phyloP scores from a whole-genome alignment of 768 basidiomycete species.

The Lentinula raphanica region DNA sequence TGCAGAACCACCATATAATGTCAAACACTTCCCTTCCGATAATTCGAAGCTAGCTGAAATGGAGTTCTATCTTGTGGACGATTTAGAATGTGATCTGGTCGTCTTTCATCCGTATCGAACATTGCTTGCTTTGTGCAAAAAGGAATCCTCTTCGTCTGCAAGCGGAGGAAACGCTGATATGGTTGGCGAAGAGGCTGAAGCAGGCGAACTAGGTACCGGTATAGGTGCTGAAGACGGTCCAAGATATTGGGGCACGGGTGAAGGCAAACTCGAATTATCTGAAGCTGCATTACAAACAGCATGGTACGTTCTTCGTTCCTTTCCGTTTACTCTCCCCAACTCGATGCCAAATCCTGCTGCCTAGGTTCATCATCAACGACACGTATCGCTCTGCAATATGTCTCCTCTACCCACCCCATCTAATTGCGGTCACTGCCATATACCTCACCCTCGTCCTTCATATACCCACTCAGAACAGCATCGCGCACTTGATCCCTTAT shows the following conservation, averaged over 20 bases:
- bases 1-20: constrained; percentile 59
- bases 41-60: constrained; percentile 94
- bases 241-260: constrained; percentile 76
- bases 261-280: constrained; percentile 73
- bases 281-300: constrained; percentile 80
- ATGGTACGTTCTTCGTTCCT: constrained; percentile 54
- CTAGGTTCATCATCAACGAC: constrained; percentile 94
- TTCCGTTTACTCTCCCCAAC: background rate
- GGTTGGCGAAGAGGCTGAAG: constrained; percentile 34
- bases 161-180: constrained; percentile 16
- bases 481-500: constrained; percentile 34
- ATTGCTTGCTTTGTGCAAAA: constrained; percentile 69
- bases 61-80: constrained; percentile 98
- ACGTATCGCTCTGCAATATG: constrained; percentile 91
- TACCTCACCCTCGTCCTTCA: constrained; percentile 84
- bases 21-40: constrained; percentile 81
- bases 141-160: constrained; percentile 38
- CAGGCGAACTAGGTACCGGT: constrained; percentile 51
- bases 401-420: constrained; percentile 91
- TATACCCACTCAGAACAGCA: constrained; percentile 43
- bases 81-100: constrained; percentile 90
- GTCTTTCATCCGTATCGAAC: constrained; percentile 96
- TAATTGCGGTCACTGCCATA: constrained; percentile 88
- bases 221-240: constrained; percentile 46
- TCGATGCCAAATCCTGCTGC: background rate